Base-by-base conservation (phyloP, 139 green algal genomes). In the Chlamydomonas incerta region DNA sequence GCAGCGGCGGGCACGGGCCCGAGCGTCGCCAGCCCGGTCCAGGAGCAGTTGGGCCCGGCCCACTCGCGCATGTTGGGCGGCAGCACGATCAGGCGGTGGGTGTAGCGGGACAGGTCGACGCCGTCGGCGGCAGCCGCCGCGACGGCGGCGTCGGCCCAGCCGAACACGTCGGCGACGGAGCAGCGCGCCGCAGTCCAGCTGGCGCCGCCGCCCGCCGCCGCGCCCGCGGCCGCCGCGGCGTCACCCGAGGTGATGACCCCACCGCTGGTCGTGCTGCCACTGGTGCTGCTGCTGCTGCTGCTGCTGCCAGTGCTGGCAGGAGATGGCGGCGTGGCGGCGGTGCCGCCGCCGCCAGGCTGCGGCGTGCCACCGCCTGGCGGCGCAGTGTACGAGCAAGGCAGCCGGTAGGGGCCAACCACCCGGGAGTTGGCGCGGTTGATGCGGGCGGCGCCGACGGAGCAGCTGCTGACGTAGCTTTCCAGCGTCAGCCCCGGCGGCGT, bases 51-150 rank as follows among this genome's bases (percentile, higher is more conserved):
- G 6, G 50, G 33, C 4, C 82, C 82, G 3, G 46, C 82, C 72
- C 46, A 82, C 18, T 60, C 5, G 28, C 46, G 35, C 72, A 88
- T 41, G 35, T 41, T 60, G 4, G 20, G 31, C 28, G 82, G 82
- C 82, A 88, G 31, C 10, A 88, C 72, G 20, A 88, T 31, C n/a
- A 88, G 33, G 1, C 72, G 72, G 82, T 88, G 82, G 29, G n/a
- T 10, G 82, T 82, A 88, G 20, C 26, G 41, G 1, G 72, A 72
- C 46, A 82, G 72, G 33, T 88, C 62, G 3, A 88, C 41, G 37
- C 72, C 82, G n/a, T 74, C 62, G 31, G 52, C 73, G 26, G 31
- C 31, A 11, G 82, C 82, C 31, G 82, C 82, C 14, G 57, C 72
- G 21, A 8, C 47, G 8, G 82, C 82, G 1, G 82, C 82, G 2